Evolutionary conservation across 768 basidiomycete genomes (phyloP).

Genomic region (Suillus clintonianus): DNA sequence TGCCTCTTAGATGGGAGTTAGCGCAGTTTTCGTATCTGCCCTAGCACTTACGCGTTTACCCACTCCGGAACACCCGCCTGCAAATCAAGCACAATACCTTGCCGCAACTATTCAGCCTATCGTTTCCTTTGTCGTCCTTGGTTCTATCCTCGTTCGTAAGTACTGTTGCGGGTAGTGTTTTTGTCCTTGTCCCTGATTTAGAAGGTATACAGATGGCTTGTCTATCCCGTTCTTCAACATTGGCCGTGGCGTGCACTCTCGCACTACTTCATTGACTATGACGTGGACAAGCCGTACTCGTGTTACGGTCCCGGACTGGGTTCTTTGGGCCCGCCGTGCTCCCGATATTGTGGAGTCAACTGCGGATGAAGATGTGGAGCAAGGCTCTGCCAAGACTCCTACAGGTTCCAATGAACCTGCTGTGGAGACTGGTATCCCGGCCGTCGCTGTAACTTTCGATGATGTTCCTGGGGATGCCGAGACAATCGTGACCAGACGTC

Average conservation of each 20-base stretch:
- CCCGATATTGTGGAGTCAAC: neutral
- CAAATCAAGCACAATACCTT: constrained; percentile 71
- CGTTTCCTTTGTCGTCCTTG: constrained; percentile 83
- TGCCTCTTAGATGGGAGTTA: constrained; percentile 77
- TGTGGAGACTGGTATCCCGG: neutral
- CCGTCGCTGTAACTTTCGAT: neutral
- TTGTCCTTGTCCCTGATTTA: neutral
- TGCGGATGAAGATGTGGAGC: constrained; percentile 20
- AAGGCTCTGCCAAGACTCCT: constrained; percentile 9
- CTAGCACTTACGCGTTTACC: constrained; percentile 68
- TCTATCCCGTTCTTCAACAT: constrained; percentile 70
- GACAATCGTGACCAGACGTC: neutral
- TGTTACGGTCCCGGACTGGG: constrained; percentile 45
- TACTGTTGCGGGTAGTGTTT: constrained; percentile 7
- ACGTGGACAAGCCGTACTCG: constrained; percentile 43
- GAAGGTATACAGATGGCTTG: constrained; percentile 51
- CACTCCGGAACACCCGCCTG: constrained; percentile 56
- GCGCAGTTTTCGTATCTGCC: constrained; percentile 85
- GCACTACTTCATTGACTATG: constrained; percentile 46
- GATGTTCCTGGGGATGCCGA: neutral
- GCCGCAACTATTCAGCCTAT: constrained; percentile 76
- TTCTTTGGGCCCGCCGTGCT: constrained; percentile 34
- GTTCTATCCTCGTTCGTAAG: constrained; percentile 83
- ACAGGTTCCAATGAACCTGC: neutral
- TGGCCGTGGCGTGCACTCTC: constrained; percentile 47